These are phyloP conservation scores for Pittosporum tobira DNA, from an alignment of 129 eudicot species.

Conservation along the genomic window DNA sequence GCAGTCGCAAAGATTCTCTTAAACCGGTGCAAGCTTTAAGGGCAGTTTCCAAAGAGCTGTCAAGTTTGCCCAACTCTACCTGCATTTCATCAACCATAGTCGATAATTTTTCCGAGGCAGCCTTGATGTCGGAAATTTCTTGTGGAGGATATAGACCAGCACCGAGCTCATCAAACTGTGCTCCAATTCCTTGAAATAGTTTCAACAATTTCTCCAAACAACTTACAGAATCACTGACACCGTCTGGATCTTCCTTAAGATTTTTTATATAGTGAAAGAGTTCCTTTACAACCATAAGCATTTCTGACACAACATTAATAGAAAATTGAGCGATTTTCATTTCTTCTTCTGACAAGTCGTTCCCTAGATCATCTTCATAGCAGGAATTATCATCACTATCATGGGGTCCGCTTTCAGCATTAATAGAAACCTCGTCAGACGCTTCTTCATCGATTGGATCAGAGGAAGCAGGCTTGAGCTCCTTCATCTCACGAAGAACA, in stretches of 20 bases:
- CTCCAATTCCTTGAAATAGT: slow-evolving; percentile 48
- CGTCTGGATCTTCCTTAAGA: slow-evolving; percentile 31
- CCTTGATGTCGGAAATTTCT: slow-evolving; percentile 56
- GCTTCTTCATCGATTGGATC: slow-evolving; percentile 11
- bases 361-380: slow-evolving; percentile 52
- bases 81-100: slow-evolving; percentile 34
- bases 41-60: slow-evolving; percentile 44
- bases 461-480: slow-evolving; percentile 66
- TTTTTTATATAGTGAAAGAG: slow-evolving; percentile 48
- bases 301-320: slow-evolving; percentile 40
- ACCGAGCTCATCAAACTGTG: slow-evolving; percentile 77
- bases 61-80: slow-evolving; percentile 33
- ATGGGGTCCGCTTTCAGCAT: slow-evolving; percentile 7
- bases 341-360: slow-evolving; percentile 73
- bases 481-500: slow-evolving; percentile 88
- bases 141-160: slow-evolving; percentile 95
- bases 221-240: slow-evolving; percentile 24
- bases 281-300: slow-evolving; percentile 51
- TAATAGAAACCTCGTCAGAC: too few relatives aligned
- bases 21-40: slow-evolving; percentile 35
- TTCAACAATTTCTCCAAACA: slow-evolving; percentile 54
- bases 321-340: slow-evolving; percentile 64
- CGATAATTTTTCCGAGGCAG: slow-evolving; percentile 45
- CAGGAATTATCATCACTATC: slow-evolving; percentile 34
- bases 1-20: slow-evolving; percentile 33